A percentile compares a stretch with the other conserved stretches of the same genome.
Conservation (phyloP, 148 eudicot species). For the Chenopodium formosanum region DNA sequence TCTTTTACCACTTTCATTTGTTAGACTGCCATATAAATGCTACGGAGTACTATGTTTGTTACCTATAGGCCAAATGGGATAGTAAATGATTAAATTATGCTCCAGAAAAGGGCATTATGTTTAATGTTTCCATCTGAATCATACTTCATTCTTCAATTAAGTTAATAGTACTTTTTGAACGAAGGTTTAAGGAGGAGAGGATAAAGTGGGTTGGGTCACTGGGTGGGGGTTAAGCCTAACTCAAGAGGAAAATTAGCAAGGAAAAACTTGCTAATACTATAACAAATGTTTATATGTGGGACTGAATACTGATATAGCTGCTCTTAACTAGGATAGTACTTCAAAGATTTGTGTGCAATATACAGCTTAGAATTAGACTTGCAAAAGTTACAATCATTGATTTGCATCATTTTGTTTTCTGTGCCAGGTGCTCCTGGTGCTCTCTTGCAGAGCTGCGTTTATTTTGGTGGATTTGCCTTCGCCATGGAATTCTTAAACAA, state of each 20-base stretch:
- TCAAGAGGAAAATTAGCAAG: not conserved
- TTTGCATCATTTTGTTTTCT: conserved; percentile 2
- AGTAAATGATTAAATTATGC: not conserved
- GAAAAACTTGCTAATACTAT: not conserved
- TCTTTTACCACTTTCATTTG: not conserved
- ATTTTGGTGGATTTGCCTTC: conserved; percentile 82
- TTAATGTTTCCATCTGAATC: not conserved
- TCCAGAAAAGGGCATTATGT: not conserved
- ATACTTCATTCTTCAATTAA: not conserved
- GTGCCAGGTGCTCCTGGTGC: conserved; percentile 73
- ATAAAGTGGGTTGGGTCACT: not conserved
- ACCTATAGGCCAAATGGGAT: too few species aligned
- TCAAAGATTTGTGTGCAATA: not conserved
- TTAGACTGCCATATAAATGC: not conserved
- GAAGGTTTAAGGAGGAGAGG: not conserved
- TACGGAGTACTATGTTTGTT: too few species aligned
- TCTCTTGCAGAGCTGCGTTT: conserved; percentile 75
- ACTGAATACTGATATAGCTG: not conserved
- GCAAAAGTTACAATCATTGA: not conserved
- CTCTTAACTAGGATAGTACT: not conserved
- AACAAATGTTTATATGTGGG: not conserved
- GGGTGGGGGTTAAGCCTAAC: not conserved
- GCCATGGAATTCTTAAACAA: conserved; percentile 76
- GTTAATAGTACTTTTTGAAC: not conserved
- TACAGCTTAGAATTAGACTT: not conserved